These are phyloP conservation scores for Naganishia sp. DNA, from an alignment of 1,284 basidiomycete genomes.

Conservation along the genomic window DNA sequence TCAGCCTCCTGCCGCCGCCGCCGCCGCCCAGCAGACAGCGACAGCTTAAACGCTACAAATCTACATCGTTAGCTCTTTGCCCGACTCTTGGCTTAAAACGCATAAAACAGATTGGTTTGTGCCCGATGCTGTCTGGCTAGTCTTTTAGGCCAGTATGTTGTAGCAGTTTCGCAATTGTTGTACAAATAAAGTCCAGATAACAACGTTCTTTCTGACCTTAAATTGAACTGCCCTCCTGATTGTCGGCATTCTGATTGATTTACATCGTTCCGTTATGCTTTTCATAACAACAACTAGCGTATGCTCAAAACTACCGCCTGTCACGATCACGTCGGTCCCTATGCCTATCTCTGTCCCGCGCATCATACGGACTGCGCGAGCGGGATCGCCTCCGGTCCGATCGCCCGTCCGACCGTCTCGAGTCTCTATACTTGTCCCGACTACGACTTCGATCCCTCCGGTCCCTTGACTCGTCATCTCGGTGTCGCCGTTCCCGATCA, in stretches of 20 bases:
- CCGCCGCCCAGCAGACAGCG: conserved; percentile 15
- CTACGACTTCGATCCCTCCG: conserved; percentile 30
- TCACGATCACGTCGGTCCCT: conserved; percentile 32
- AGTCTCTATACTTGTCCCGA: conserved; percentile 30
- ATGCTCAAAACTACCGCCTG: neutral
- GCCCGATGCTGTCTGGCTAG: neutral
- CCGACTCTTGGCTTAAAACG: neutral
- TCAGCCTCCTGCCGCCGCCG: neutral
- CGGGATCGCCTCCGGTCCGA: conserved; percentile 28
- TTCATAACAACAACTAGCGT: too few relatives aligned
- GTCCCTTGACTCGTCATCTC: conserved; percentile 9
- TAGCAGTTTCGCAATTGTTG: conserved; percentile 5
- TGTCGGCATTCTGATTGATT: neutral
- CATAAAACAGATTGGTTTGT: neutral
- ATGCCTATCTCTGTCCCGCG: conserved; percentile 36
- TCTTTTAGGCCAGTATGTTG: too few relatives aligned
- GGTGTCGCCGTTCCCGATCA: conserved; percentile 24
- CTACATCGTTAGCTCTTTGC: neutral
- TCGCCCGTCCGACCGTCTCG: conserved; percentile 24
- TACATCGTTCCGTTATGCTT: neutral
- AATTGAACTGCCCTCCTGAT: neutral
- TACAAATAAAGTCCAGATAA: conserved; percentile 6
- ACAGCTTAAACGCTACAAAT: neutral
- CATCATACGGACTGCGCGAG: conserved; percentile 25
- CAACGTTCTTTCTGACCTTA: neutral